Evolutionary conservation across 108 stramenopile species (phyloP).

Genomic region (Aureococcus anophagefferens): DNA sequence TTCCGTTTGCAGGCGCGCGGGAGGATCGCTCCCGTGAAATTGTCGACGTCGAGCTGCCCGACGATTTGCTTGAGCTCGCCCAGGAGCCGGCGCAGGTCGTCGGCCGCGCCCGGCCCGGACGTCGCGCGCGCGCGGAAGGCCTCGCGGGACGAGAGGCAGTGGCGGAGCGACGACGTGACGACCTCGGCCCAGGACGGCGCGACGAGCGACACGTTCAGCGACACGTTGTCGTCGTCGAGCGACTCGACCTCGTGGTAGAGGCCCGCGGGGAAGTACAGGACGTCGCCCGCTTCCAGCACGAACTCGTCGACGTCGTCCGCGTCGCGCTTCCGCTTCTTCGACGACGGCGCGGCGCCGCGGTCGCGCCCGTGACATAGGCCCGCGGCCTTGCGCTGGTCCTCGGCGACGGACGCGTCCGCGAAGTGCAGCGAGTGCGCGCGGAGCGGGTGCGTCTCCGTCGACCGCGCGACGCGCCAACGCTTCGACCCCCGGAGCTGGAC

Average conservation of each 20-base stretch:
- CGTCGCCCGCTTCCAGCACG: constrained; percentile 64
- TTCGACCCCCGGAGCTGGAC: constrained; percentile 72
- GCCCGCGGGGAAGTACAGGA: constrained; percentile 77
- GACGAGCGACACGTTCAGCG: constrained; percentile 75
- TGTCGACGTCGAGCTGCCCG: no score
- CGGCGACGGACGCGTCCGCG: constrained; percentile 7
- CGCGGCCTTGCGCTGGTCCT: not conserved
- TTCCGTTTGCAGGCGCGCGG: no score
- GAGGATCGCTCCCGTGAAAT: no score
- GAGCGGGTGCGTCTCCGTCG: constrained; percentile 55
- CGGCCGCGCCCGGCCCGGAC: no score
- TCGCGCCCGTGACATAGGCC: no score
- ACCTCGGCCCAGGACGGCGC: constrained; percentile 65
- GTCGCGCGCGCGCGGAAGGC: not conserved
- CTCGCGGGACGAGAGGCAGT: constrained; percentile 47
- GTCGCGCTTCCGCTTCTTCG: not conserved
- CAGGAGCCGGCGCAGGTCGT: no score
- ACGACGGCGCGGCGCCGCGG: not conserved
- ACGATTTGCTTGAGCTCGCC: no score
- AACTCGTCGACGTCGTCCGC: constrained; percentile 50
- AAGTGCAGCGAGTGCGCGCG: constrained; percentile 81
- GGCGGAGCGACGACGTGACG: constrained; percentile 55
- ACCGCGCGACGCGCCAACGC: constrained; percentile 62
- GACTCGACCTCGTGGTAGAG: constrained; percentile 82
- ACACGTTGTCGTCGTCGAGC: constrained; percentile 57